A percentile compares a stretch with the other conserved stretches of the same genome.
Evolutionary conservation across 2,329 filamentous ascomycete species (phyloP).

Genomic region (Cytospora piceicola): DNA sequence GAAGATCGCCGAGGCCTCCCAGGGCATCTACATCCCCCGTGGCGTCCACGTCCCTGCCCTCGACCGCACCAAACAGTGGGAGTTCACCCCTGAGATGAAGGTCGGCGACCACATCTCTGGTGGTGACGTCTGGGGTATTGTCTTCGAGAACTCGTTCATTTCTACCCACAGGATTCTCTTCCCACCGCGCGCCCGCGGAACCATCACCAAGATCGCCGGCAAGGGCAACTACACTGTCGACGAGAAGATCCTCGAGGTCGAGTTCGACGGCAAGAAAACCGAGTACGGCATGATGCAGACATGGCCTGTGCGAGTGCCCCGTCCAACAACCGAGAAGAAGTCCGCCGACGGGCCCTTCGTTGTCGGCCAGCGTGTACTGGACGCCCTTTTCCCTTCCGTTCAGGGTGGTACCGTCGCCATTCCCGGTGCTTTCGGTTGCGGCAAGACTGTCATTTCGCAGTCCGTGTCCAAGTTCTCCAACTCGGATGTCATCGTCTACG

Average conservation of each 20-base stretch:
- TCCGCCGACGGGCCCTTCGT: constrained; percentile 89
- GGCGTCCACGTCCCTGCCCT: constrained; percentile 87
- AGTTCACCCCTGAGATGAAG: constrained; percentile 89
- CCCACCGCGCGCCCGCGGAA: constrained; percentile 86
- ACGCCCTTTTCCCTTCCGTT: constrained; percentile 94
- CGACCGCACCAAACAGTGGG: constrained; percentile 92
- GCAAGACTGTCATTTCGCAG: constrained; percentile 99
- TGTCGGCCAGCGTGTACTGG: constrained; percentile 94
- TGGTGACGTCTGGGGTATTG: constrained; percentile 92
- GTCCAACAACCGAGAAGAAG: constrained; percentile 89
- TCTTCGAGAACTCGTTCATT: constrained; percentile 95
- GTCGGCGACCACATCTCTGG: constrained; percentile 97
- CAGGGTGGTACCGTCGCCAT: constrained; percentile 98
- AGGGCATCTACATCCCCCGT: constrained; percentile 97
- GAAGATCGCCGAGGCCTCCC: constrained; percentile 74
- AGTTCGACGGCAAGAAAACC: constrained; percentile 95
- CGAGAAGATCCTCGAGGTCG: constrained; percentile 91
- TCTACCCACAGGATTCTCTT: constrained; percentile 91
- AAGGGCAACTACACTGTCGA: constrained; percentile 94
- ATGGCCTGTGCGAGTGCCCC: constrained; percentile 96
- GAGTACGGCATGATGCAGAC: constrained; percentile 98
- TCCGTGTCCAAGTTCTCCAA: constrained; percentile 99
- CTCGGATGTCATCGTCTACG: constrained; percentile 98
- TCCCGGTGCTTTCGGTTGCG: constrained; percentile 96
- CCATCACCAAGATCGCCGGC: constrained; percentile 85